A percentile compares a stretch with the other conserved stretches of the same genome.
These are phyloP conservation scores for Aspergillus cristatus DNA, from an alignment of 495 filamentous ascomycete genomes.

Conservation along the genomic window DNA sequence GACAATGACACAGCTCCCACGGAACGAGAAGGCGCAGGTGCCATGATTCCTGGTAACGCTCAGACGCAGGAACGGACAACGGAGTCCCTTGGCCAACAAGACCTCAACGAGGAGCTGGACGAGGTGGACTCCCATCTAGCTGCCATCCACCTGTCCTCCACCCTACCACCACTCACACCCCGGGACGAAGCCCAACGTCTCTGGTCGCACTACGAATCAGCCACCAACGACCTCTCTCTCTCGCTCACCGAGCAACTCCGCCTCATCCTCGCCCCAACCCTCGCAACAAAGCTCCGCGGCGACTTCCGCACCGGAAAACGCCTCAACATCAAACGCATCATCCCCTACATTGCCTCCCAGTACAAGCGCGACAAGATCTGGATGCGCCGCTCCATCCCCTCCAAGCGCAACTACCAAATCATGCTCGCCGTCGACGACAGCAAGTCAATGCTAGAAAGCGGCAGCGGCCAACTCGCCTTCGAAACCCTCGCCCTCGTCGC, in stretches of 20 bases:
- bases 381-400: conserved; percentile 88
- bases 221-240: conserved; percentile 77
- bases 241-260: conserved; percentile 87
- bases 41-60: conserved; percentile 32
- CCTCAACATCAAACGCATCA: conserved; percentile 97
- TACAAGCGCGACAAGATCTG: conserved; percentile 99
- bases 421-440: conserved; percentile 95
- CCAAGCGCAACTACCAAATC: conserved; percentile 91
- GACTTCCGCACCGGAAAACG: conserved; percentile 97
- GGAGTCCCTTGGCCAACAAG: conserved; percentile 28
- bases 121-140: conserved; percentile 66
- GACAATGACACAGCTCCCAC: conserved; percentile 24
- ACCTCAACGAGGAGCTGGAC: conserved; percentile 51
- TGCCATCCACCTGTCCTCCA: conserved; percentile 56
- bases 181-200: conserved; percentile 60
- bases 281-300: conserved; percentile 91
- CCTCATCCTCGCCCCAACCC: conserved; percentile 86
- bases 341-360: conserved; percentile 92
- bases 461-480: conserved; percentile 64
- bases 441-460: conserved; percentile 78
- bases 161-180: conserved; percentile 30
- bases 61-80: conserved; percentile 23
- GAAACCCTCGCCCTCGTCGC: conserved; percentile 86
- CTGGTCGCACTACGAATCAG: conserved; percentile 76
- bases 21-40: conserved; percentile 33